Evolutionary conservation across 495 filamentous ascomycete species (phyloP).

Genomic region (Aspergillus affinis): DNA sequence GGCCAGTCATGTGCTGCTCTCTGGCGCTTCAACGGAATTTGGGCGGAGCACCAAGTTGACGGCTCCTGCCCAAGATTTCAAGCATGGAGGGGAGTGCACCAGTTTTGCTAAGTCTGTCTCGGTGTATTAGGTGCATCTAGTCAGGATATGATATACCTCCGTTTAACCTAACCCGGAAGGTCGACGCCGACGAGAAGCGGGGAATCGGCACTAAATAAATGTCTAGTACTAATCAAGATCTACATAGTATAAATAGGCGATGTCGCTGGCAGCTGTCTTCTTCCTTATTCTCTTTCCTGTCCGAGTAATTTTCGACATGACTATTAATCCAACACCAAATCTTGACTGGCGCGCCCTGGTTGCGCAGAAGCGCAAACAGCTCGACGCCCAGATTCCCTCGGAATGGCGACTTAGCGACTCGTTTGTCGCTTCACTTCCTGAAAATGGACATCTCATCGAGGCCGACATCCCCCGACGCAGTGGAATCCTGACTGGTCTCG

Average conservation of each 20-base stretch:
- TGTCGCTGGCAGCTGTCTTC: not conserved
- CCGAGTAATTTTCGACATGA: not conserved
- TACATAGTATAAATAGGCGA: not conserved
- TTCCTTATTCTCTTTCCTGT: not conserved
- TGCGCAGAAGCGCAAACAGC: constrained; percentile 24
- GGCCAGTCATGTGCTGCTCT: no score
- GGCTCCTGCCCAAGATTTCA: no score
- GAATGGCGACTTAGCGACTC: constrained; percentile 25
- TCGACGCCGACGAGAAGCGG: constrained; percentile 20
- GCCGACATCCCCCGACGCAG: constrained; percentile 20
- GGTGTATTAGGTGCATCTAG: no score
- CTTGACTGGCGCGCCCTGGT: constrained; percentile 27
- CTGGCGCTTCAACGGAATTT: no score
- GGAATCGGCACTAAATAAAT: not conserved
- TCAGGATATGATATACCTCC: not conserved
- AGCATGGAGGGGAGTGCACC: no score
- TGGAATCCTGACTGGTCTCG: constrained; percentile 28
- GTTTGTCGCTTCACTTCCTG: constrained; percentile 6
- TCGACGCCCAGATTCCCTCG: constrained; percentile 26
- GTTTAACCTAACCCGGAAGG: constrained; percentile 24
- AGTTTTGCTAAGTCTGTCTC: no score
- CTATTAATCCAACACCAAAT: constrained; percentile 1
- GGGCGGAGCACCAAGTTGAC: no score
- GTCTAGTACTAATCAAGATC: not conserved
- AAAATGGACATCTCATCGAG: constrained; percentile 19